Evolutionary conservation across 2,329 filamentous ascomycete genomes (phyloP).

Genomic region (Hansfordia pulvinata): DNA sequence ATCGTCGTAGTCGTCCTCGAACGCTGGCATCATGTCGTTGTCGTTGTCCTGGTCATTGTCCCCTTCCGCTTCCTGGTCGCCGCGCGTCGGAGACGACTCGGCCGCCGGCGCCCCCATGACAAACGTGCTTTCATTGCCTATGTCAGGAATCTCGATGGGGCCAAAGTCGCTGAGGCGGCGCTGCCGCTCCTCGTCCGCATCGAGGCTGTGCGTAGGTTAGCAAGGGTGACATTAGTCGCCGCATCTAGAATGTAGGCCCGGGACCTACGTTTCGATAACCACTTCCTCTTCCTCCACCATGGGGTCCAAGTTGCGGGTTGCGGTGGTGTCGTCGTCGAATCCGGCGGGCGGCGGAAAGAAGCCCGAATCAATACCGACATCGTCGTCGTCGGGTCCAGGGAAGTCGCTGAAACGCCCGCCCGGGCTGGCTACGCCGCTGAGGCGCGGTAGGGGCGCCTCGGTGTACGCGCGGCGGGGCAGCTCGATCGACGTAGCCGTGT

Average conservation of each 20-base stretch:
- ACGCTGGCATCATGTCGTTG: slow-evolving; percentile 5
- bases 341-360: slow-evolving; percentile 35
- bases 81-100: slow-evolving; percentile 12
- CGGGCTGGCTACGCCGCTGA: slow-evolving; percentile 33
- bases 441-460: slow-evolving; percentile 28
- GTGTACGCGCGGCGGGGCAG: slow-evolving; percentile 37
- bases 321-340: slow-evolving; percentile 28
- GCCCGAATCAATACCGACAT: slow-evolving; percentile 30
- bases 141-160: slow-evolving; percentile 30
- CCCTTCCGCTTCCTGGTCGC: slow-evolving; percentile 1
- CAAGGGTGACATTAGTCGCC: no score
- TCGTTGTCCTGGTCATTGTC: slow-evolving; percentile 4
- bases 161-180: slow-evolving; percentile 36
- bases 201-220: no score
- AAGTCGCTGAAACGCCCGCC: slow-evolving; percentile 40
- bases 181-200: slow-evolving; percentile 22
- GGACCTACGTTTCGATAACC: slow-evolving; percentile 28
- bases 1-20: slow-evolving; percentile 8
- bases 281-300: slow-evolving; percentile 22
- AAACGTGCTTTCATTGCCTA: slow-evolving; percentile 37
- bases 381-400: slow-evolving; percentile 21
- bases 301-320: no score
- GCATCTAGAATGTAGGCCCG: no score
- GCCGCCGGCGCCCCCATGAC: slow-evolving; percentile 24
- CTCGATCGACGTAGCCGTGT: slow-evolving; percentile 46